Conservation (phyloP, 2,329 filamentous ascomycete species). For the Apiospora hydei region DNA sequence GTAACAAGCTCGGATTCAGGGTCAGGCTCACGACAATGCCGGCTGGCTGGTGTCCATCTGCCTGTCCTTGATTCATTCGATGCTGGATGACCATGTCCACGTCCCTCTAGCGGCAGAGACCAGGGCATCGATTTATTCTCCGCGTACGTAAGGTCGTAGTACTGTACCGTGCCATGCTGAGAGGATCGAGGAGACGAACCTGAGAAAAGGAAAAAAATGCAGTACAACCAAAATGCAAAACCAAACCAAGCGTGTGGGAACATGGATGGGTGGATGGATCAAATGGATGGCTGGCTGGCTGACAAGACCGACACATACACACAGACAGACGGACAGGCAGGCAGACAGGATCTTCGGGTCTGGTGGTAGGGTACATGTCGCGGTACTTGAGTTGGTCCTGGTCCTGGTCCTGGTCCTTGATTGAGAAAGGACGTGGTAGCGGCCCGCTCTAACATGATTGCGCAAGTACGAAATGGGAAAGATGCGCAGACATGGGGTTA, state of each 20-base stretch:
- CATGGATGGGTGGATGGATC: background rate
- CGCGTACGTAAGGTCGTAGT: background rate
- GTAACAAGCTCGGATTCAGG: background rate
- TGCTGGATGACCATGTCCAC: background rate
- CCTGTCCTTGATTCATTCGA: background rate
- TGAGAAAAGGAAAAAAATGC: background rate
- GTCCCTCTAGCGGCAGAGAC: background rate
- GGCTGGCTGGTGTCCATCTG: too few relatives aligned
- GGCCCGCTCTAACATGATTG: conserved; percentile 21
- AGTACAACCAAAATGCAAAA: background rate
- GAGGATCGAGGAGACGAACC: background rate
- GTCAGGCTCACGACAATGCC: background rate
- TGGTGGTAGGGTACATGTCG: background rate
- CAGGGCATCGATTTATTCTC: background rate
- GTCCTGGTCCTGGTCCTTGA: background rate
- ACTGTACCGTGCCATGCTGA: background rate
- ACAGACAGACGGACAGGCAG: background rate
- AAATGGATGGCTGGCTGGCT: background rate
- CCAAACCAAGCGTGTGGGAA: background rate
- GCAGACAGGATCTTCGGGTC: background rate
- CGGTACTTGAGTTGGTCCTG: background rate
- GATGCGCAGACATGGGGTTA: conserved; percentile 14
- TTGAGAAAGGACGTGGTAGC: conserved; percentile 12
- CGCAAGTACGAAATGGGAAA: conserved; percentile 15
- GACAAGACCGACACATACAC: background rate